phyloP scores from a whole-genome alignment of 768 basidiomycete species.

The Porpolomopsis calyptriformis region DNA sequence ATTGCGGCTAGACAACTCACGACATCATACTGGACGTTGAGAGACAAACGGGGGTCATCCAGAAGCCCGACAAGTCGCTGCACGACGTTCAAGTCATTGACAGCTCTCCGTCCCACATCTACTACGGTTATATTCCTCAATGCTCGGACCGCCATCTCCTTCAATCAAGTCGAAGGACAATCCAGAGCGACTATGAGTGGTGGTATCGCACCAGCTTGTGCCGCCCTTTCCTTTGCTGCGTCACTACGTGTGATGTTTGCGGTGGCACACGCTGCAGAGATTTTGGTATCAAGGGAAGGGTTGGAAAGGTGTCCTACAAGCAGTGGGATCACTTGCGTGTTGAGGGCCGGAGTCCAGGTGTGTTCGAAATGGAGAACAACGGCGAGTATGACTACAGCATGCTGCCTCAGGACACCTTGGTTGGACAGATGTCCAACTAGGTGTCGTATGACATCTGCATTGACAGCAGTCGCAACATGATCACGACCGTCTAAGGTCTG shows the following conservation, averaged over 20 bases:
- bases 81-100: neutral
- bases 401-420: neutral
- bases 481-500: neutral
- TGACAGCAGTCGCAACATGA: neutral
- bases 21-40: neutral
- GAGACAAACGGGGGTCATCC: neutral
- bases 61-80: neutral
- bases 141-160: neutral
- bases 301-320: neutral
- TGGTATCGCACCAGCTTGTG: neutral
- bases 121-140: neutral
- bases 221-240: neutral
- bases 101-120: neutral
- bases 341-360: neutral
- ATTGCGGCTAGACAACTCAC: neutral
- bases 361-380: neutral
- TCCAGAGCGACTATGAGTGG: neutral
- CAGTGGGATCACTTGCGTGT: neutral
- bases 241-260: neutral
- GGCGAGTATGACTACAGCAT: constrained; percentile 1
- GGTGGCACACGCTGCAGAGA: neutral
- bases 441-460: neutral
- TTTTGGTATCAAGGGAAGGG: neutral
- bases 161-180: neutral
- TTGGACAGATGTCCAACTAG: neutral